phyloP scores from a whole-genome alignment of 768 basidiomycete species.

The Hemileccinum rubropunctum region DNA sequence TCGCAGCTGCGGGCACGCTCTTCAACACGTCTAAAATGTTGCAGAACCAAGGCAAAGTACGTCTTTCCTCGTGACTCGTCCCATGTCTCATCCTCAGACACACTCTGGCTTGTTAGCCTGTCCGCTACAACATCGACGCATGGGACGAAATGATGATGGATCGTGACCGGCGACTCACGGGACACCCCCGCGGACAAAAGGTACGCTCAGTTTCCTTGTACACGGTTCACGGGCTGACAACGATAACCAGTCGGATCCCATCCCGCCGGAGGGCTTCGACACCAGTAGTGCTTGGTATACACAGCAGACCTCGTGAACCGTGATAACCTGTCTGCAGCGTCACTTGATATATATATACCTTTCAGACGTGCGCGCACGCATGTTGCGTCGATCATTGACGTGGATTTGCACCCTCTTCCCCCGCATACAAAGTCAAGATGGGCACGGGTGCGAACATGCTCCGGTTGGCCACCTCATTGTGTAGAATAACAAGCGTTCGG shows the following conservation, averaged over 20 bases:
- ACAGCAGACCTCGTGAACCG: slow-evolving; percentile 43
- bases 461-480: background rate
- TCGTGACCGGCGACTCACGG: slow-evolving; percentile 84
- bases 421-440: background rate
- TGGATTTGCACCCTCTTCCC: background rate
- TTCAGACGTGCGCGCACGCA: slow-evolving; percentile 7
- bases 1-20: slow-evolving; percentile 87
- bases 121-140: slow-evolving; percentile 78
- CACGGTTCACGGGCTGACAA: background rate
- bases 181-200: slow-evolving; percentile 80
- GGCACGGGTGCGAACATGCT: background rate
- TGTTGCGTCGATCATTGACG: background rate
- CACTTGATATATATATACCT: slow-evolving; percentile 15
- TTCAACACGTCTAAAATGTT: slow-evolving; percentile 72
- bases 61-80: background rate
- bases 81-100: background rate
- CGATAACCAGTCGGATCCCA: slow-evolving; percentile 54
- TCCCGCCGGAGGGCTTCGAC: slow-evolving; percentile 66
- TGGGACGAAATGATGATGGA: slow-evolving; percentile 99
- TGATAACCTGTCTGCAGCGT: slow-evolving; percentile 23
- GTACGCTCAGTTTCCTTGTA: slow-evolving; percentile 44
- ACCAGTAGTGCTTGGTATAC: slow-evolving; percentile 77
- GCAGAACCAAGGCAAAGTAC: slow-evolving; percentile 91
- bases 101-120: slow-evolving; percentile 48
- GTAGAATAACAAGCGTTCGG: background rate